These are phyloP conservation scores for Puccinia coronata DNA, from an alignment of 1,284 basidiomycete genomes.

Conservation along the genomic window DNA sequence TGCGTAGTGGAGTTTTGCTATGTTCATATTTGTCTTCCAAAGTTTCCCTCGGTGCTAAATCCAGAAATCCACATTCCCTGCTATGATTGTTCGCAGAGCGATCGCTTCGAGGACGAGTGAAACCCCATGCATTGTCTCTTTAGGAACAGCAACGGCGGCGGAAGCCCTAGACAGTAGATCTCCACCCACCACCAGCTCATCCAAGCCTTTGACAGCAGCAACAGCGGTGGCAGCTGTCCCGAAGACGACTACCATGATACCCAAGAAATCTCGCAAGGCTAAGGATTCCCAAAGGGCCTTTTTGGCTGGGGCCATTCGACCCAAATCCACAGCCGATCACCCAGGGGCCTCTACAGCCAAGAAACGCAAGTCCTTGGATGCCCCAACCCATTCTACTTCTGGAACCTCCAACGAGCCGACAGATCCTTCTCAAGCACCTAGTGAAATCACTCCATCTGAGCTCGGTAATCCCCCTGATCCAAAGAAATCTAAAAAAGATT, in stretches of 20 bases:
- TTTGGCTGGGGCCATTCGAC: slow-evolving; percentile 38
- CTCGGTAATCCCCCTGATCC: not conserved
- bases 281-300: slow-evolving; percentile 44
- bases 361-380: slow-evolving; percentile 38
- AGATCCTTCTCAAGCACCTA: not conserved
- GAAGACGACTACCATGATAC: slow-evolving; percentile 36
- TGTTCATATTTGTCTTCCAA: not conserved
- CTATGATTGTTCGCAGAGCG: slow-evolving; percentile 8
- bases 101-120: slow-evolving; percentile 24
- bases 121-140: not conserved
- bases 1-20: slow-evolving; percentile 7
- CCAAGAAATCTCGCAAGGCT: slow-evolving; percentile 34
- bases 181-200: not conserved
- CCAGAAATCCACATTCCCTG: too few species aligned
- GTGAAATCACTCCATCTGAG: not conserved
- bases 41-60: too few species aligned
- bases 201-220: not conserved
- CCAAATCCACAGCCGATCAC: slow-evolving; percentile 6
- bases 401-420: not conserved
- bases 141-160: not conserved
- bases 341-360: slow-evolving; percentile 2
- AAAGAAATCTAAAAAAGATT: slow-evolving; percentile 7
- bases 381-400: not conserved
- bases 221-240: not conserved
- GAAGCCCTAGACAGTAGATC: not conserved